Evolutionary conservation across 345 rosid species (phyloP), one percentile per base, ranked within the genome.

Genomic region (Corchorus capsularis): DNA sequence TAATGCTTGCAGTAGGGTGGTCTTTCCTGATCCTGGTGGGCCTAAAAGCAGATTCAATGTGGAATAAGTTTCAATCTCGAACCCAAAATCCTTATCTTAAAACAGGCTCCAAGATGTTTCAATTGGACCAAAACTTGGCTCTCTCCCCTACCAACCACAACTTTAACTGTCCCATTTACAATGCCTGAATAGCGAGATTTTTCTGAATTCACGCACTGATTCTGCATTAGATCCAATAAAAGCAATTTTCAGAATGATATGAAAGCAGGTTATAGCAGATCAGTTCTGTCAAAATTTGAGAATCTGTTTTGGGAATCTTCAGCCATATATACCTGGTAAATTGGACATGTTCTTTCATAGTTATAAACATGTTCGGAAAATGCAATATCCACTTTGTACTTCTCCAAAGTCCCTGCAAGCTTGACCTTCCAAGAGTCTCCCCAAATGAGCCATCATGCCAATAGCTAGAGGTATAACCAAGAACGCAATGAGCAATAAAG

Each of bases 61-160:
- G 27, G 27, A 27, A 27, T 27, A 27, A 27, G 27, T 27, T 27
- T 27, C 27, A 27, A 27, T 93, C 45, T 86, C 98, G 71, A 93
- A 95, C 54, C 99, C 97, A 46, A 8, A 88, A 77, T 93, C 97
- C 17, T 69, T 82, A 74, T 95, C 98, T 78, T 89, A 82, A 80
- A 86, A 84, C 16, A 95, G 67, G 81, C 98, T 93, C 98, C 99
- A 92, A 10, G 73, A 69, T 2, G 60, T 66, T 69, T 7, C 92
- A 90, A 0, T 37, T 49, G 45, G 84, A 69, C 94, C 91, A 84
- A 84, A 95, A 3, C 61, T 5, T 92, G 96, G 85, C 87, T 78
- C 59, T 97, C 99, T 69, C 82, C 98, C 59, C 99, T 97, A 3
- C 97, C 99, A 47, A 74, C 97, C 2, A 95, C 99, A 2, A 95